Percentiles rank a stretch among this genome's conserved stretches.
Conservation (phyloP, 176 grass and related monocot genomes). For the Zea luxurians region DNA sequence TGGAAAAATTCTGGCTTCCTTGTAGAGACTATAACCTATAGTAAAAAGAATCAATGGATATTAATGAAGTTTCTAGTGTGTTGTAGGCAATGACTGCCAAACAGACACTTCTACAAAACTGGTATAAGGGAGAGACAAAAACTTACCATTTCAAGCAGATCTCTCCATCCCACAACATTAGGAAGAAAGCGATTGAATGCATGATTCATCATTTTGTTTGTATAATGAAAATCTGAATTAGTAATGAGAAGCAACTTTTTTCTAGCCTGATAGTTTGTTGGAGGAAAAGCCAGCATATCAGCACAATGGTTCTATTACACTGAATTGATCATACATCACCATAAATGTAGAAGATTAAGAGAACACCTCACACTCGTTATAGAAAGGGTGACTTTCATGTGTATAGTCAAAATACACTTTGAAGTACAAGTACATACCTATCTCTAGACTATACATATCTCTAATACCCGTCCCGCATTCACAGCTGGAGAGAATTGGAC, state of each 20-base stretch:
- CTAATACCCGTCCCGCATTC: no score
- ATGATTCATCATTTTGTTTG: constrained; percentile 99
- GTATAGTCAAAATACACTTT: no score
- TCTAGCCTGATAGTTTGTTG: constrained; percentile 62
- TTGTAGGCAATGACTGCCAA: constrained; percentile 13
- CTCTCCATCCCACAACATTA: constrained; percentile 94
- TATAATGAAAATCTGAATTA: constrained; percentile 96
- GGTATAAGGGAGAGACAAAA: constrained; percentile 21
- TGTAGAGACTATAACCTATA: constrained; percentile 91
- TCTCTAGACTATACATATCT: no score
- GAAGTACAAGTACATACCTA: no score
- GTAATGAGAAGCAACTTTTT: constrained; percentile 92
- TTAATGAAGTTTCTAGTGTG: constrained; percentile 26
- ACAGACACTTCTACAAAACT: background rate
- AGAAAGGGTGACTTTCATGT: no score
- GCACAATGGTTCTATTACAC: constrained; percentile 16
- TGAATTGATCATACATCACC: constrained; percentile 1
- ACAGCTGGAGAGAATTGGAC: no score
- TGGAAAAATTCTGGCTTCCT: constrained; percentile 97
- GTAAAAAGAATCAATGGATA: constrained; percentile 30
- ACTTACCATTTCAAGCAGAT: constrained; percentile 95
- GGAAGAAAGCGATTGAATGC: constrained; percentile 97
- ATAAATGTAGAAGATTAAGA: background rate
- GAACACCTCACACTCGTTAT: no score
- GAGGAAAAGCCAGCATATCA: constrained; percentile 24